A percentile compares a stretch with the other conserved stretches of the same genome.
Conservation (phyloP, 306 rosid genomes). For the Sechiopsis laciniata region DNA sequence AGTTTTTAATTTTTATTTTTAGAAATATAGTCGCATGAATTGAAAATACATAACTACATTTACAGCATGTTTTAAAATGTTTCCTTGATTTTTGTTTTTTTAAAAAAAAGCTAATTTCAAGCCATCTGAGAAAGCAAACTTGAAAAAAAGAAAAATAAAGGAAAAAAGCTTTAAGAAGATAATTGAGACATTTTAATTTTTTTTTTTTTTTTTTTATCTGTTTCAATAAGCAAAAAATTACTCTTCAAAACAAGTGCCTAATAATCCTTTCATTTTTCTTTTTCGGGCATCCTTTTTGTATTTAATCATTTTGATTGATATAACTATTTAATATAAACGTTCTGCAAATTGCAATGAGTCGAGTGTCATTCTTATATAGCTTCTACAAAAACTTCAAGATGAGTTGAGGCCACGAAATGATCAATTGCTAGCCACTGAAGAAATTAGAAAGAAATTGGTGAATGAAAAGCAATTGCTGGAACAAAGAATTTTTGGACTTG, state of each 20-base stretch:
- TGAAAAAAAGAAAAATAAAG: not conserved
- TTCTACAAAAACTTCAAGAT: slow-evolving; percentile 53
- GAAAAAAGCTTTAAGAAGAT: not conserved
- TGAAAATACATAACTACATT: not conserved
- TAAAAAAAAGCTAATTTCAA: not conserved
- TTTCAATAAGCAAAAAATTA: not conserved
- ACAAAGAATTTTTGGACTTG: slow-evolving; percentile 47
- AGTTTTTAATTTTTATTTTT: not conserved
- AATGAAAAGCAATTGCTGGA: slow-evolving; percentile 53
- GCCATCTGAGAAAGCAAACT: slow-evolving; percentile 4
- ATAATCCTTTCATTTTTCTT: not conserved
- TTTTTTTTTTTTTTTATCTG: no score
- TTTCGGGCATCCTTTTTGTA: not conserved
- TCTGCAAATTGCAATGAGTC: slow-evolving; percentile 7
- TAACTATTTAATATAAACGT: not conserved
- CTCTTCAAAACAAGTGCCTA: not conserved
- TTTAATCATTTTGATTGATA: slow-evolving; percentile 1
- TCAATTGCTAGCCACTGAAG: slow-evolving; percentile 51
- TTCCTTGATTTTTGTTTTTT: not conserved
- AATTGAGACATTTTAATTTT: not conserved
- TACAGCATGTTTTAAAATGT: not conserved
- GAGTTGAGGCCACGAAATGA: slow-evolving; percentile 54
- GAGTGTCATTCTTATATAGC: slow-evolving; percentile 31
- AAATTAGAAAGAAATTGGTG: slow-evolving; percentile 47
- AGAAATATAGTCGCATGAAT: not conserved